Base-by-base conservation (phyloP, 495 filamentous ascomycete species). In the Trichoderma gamsii region DNA sequence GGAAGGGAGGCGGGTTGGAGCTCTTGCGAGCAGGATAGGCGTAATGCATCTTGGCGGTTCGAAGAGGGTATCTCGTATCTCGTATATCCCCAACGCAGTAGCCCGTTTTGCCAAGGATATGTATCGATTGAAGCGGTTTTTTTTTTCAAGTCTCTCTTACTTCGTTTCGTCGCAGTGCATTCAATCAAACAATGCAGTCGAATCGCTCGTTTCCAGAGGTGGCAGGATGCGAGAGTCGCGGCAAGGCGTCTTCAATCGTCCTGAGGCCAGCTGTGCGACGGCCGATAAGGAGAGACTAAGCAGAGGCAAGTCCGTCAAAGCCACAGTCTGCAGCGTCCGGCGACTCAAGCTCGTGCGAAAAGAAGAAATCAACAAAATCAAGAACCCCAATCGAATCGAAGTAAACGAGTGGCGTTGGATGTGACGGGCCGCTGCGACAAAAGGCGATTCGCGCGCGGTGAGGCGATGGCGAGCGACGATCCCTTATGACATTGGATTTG, bases 1-100 rank as follows among this genome's bases (percentile, higher is more conserved):
- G 73, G 73, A 82, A 87, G 35, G 83, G 84, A 41, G 88, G 87
- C 66, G 90, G 85, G 71, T 88, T 84, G 68, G 88, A 91, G 72
- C 86, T 86, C 78, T 91, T 95, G 73, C 92, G 89, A 68, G 92
- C 88, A 67, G 93, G 93, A 69, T 94, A 80, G 67, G 94, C 94
- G 82, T 93, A 93, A 74, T 98, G 94, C 94, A 98, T 97, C 69
- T 71, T 79, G 61, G 6, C 15, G 56, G 52, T 63, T n/a, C 4
- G 8, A 16, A 32, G 35, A 18, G 21, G 49, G 21, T 52, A 21
- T 52, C 18, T 21, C 49, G n/a, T 21, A 23, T 21, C 21, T 21
- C n/a, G 21, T 18, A 23, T n/a, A 21, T 18, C 49, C 16, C 7
- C 7, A 11, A 11, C n/a, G 49, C 5, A 18, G n/a, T 18, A 23